Conservation (phyloP, 202 grass and related monocot species). For the Musa balbisiana region DNA sequence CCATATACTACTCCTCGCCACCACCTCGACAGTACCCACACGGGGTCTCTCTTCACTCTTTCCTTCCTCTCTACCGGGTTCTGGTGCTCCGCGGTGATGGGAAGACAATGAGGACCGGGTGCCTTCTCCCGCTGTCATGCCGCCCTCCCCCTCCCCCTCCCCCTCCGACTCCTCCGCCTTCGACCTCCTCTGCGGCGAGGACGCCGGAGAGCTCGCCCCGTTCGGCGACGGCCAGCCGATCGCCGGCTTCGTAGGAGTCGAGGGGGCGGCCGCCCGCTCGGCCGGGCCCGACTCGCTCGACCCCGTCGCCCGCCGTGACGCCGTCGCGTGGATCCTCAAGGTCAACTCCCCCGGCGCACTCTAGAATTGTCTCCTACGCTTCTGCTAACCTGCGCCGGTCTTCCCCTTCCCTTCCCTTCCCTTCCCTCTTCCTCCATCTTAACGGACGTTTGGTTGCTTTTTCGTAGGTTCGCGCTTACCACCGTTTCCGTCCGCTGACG, state of each 20-base stretch:
- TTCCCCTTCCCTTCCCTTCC: neutral
- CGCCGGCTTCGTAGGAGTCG: slow-evolving; percentile 54
- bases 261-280: slow-evolving; percentile 45
- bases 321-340: slow-evolving; percentile 86
- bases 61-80: neutral
- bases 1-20: no score
- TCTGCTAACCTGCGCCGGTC: slow-evolving; percentile 1
- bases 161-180: neutral
- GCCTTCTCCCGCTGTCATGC: neutral
- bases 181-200: slow-evolving; percentile 77
- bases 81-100: slow-evolving; percentile 12
- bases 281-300: slow-evolving; percentile 47
- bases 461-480: slow-evolving; percentile 52
- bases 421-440: neutral
- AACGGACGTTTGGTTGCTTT: slow-evolving; percentile 7
- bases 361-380: neutral
- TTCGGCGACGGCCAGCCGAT: slow-evolving; percentile 35
- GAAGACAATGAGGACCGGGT: neutral
- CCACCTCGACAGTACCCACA: no score
- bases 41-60: neutral
- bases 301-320: slow-evolving; percentile 47
- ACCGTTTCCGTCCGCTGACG: slow-evolving; percentile 71
- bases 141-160: neutral
- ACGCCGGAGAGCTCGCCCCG: slow-evolving; percentile 27
- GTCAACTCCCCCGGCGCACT: slow-evolving; percentile 22